Base-by-base conservation (phyloP, 2,329 filamentous ascomycete genomes). In the Pseudogymnoascus sp. region DNA sequence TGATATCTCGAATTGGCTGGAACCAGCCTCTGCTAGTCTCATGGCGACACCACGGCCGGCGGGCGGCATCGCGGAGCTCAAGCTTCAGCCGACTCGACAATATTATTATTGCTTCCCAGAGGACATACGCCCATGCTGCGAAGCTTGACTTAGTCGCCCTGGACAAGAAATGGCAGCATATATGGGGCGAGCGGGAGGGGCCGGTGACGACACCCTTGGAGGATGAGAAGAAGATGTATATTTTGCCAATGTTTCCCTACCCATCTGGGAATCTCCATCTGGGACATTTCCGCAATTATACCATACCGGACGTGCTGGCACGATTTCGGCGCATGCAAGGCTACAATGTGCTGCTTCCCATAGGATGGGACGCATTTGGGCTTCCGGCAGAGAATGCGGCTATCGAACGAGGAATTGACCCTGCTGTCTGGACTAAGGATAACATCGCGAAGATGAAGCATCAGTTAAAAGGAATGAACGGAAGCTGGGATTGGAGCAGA, bases 331-430 rank as follows among this genome's bases (percentile, higher is more conserved):
- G 82, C 25, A 86, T 96, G 77, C 85, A 87, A 68, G 91, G 91
- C 14, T 81, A 86, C 67, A 77, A 89, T 62, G 90, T 96, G 33
- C 75, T 96, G 61, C 84, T 96, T 66, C 91, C 92, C n/a, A 96
- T 96, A 83, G 92, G 92, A 9, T 96, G 92, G 91, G 92, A 96
- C 79, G 90, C 91, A 4, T 96, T 96, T 76, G 92, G 92, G 1
- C 78, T 96, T 62, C 92, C 92, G 9, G 92, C 92, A 45, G 92
- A 96, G 75, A 96, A 96, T 76, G 92, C 92, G 16, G 92, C 92
- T 7, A 89, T 96, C 63, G 90, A 96, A 75, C 80, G 88, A 65
- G 90, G 90, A 11, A 81, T 93, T 64, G 84, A 90, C 70, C 91
- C 92, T 1, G 88, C 83, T 6, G 80, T 79, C 6, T 96, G 92